Evolutionary conservation across 257 asterid species (phyloP), one percentile per base, ranked within the genome.

Genomic region (Solanum pimpinellifolium): DNA sequence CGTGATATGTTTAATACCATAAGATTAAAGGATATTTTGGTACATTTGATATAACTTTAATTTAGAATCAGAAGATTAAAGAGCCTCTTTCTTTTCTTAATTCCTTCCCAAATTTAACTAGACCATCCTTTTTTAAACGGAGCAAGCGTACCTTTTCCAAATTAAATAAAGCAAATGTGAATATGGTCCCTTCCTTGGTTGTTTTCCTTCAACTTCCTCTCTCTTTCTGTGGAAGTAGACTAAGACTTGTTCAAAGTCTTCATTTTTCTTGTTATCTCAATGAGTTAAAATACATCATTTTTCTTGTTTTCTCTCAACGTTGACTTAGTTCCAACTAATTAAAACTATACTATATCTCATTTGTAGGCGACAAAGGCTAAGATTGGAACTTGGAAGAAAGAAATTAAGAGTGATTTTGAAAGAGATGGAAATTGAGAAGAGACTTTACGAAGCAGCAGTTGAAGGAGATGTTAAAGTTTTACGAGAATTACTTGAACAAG

Each of bases 391-490:
- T 39, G 4, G 59, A 39, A 75, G 11, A 83, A 83, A 12, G 86
- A 56, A 68, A 15, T n/a, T 25, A 65, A 73, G 7, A 56, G 56
- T 10, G 85, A 47, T 39, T 6, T 15, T 15, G 33, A 29, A 31
- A n/a, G 68, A 82, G 69, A 89, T 78, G 90, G 86, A 89, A 72
- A 46, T 86, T 46, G 87, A 89, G 82, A 86, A 11, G 9, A 68
- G 77, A 47, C 86, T 88, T n/a, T 88, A 75, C 44, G 88, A 86
- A 66, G 92, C 91, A 25, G 95, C 94, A 75, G 41, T 78, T n/a
- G 66, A 52, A 25, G 92, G 92, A 4, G 70, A 87, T 42, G 39
- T 35, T 0, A 16, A 0, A 12, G 69, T 78, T 66, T 85, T 91
- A 74, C 86, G 25, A 1, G 73, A 90, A 2, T 84, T 92, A 39